These are phyloP conservation scores for Magnolia changhungtana DNA, from an alignment of 164 flowering plant species.

Conservation along the genomic window DNA sequence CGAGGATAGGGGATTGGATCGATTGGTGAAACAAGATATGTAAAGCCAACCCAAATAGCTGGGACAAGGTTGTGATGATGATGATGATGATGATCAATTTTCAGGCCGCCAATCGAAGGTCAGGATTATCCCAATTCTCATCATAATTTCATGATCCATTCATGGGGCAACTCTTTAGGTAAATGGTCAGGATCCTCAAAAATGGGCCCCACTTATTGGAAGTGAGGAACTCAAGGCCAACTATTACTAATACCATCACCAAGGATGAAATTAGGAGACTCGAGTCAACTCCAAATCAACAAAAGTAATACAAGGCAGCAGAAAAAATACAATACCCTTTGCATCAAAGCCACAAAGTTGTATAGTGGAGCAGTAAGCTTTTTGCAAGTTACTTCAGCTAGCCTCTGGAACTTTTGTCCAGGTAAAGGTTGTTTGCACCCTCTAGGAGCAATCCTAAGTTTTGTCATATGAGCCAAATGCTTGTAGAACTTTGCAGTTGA, in stretches of 20 bases:
- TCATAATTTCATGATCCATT: background rate
- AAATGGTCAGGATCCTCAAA: background rate
- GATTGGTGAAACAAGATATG: no score
- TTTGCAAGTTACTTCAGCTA: conserved; percentile 77
- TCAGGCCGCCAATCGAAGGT: background rate
- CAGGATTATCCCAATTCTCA: background rate
- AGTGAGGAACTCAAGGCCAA: background rate
- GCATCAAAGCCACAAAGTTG: conserved; percentile 56
- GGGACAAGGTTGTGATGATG: no score
- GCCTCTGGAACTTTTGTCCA: conserved; percentile 60
- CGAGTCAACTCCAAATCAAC: background rate
- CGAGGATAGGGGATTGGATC: no score
- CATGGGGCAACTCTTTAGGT: background rate
- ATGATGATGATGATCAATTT: background rate
- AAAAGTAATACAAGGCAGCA: background rate
- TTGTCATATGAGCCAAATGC: conserved; percentile 68
- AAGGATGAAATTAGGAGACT: background rate
- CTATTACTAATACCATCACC: background rate
- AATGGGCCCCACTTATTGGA: background rate
- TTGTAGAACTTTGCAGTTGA: conserved; percentile 66
- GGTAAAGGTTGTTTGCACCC: conserved; percentile 68
- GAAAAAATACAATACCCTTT: conserved; percentile 38
- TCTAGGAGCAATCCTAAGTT: conserved; percentile 68
- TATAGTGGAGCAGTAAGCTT: conserved; percentile 71
- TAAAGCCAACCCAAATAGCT: no score